Percentiles rank a stretch among this genome's conserved stretches.
Conservation (phyloP, 306 rosid species). For the Cyclanthera cordifolia region DNA sequence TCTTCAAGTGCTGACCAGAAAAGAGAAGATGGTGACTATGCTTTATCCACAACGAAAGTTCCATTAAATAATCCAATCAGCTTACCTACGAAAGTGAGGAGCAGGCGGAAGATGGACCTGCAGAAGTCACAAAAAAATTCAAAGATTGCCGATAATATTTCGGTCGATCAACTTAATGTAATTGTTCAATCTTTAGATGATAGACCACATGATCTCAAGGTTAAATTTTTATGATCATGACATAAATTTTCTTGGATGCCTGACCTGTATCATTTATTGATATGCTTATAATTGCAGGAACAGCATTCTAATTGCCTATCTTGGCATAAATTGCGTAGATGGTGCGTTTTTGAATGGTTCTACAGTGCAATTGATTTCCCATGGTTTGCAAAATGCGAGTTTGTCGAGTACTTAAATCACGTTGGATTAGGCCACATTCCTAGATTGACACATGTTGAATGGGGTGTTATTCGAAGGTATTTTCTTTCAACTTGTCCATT, state of each 20-base stretch:
- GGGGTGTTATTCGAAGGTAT: slow-evolving; percentile 94
- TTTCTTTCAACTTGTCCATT: slow-evolving; percentile 23
- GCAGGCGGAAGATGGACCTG: slow-evolving; percentile 44
- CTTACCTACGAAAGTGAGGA: slow-evolving; percentile 36
- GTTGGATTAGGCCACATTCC: slow-evolving; percentile 94
- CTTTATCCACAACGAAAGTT: slow-evolving; percentile 29
- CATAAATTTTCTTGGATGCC: slow-evolving; percentile 7
- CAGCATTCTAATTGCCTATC: slow-evolving; percentile 56
- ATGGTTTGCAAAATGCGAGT: slow-evolving; percentile 93
- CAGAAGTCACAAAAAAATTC: slow-evolving; percentile 38
- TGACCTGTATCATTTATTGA: not conserved
- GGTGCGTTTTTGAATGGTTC: slow-evolving; percentile 94
- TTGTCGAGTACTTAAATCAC: slow-evolving; percentile 77
- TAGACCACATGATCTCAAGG: slow-evolving; percentile 36
- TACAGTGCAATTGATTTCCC: slow-evolving; percentile 93
- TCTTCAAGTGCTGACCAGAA: slow-evolving; percentile 33
- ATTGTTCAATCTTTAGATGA: slow-evolving; percentile 20
- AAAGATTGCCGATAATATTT: slow-evolving; percentile 23
- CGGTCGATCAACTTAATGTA: slow-evolving; percentile 27
- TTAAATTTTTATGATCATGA: slow-evolving; percentile 19
- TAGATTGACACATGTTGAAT: slow-evolving; percentile 87
- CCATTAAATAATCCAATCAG: slow-evolving; percentile 32
- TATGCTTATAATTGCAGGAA: slow-evolving; percentile 36
- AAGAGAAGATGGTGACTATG: slow-evolving; percentile 37
- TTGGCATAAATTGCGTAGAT: slow-evolving; percentile 51